A percentile compares a stretch with the other conserved stretches of the same genome.
phyloP scores from a whole-genome alignment of 164 flowering plant species.

The Magnolia changhungtana region DNA sequence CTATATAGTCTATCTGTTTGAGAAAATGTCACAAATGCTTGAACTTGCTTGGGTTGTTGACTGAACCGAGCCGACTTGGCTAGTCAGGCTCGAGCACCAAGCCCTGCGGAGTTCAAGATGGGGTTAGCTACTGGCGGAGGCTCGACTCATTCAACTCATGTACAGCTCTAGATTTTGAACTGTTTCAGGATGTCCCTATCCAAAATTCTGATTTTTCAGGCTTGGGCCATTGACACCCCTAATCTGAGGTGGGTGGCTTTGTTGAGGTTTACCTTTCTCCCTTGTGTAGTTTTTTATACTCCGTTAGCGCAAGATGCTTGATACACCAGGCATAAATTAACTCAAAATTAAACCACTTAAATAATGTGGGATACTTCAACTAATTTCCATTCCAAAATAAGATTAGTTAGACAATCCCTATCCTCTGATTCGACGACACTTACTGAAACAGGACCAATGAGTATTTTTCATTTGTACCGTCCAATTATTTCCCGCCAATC shows the following conservation, averaged over 20 bases:
- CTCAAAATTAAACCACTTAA: neutral
- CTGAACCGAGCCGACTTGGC: too few species aligned
- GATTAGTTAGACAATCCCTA: neutral
- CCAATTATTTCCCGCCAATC: neutral
- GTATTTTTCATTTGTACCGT: neutral
- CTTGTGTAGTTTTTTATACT: neutral
- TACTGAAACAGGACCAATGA: neutral
- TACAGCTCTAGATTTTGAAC: too few species aligned
- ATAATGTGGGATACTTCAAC: neutral
- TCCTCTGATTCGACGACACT: neutral
- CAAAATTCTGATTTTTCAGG: too few species aligned
- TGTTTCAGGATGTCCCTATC: too few species aligned
- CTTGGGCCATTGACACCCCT: too few species aligned
- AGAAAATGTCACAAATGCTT: too few species aligned
- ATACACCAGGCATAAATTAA: neutral
- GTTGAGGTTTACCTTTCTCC: neutral
- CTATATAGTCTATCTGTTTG: too few species aligned
- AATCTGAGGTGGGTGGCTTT: neutral
- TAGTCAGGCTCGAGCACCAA: too few species aligned
- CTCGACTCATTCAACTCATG: too few species aligned
- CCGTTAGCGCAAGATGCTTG: neutral
- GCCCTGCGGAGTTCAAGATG: too few species aligned
- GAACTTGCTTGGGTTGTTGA: too few species aligned
- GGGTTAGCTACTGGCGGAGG: too few species aligned
- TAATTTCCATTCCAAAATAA: neutral